Evolutionary conservation across 140 eudicot genomes (phyloP).

Genomic region (Bidens hawaiensis): DNA sequence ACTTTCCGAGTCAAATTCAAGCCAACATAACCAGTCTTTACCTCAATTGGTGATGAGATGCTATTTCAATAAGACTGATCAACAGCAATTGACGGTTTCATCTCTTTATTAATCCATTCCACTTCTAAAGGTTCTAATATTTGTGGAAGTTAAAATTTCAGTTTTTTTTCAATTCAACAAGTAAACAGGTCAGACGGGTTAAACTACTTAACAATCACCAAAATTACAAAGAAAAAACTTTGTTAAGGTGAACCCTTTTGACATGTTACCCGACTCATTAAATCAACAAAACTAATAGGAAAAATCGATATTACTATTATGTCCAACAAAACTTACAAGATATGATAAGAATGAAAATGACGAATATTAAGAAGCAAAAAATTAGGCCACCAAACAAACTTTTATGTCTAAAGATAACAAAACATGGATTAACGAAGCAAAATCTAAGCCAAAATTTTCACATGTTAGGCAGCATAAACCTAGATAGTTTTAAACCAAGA

Average conservation of each 20-base stretch:
- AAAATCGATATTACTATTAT: background rate
- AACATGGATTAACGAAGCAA: conserved; percentile 21
- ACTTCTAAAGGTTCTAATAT: too few relatives aligned
- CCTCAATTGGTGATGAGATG: background rate
- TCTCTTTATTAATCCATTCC: too few relatives aligned
- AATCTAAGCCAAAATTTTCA: conserved; percentile 20
- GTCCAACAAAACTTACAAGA: background rate
- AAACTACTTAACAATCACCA: background rate
- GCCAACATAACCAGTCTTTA: background rate
- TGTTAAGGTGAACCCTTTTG: background rate
- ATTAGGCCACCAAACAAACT: background rate
- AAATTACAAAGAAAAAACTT: too few relatives aligned
- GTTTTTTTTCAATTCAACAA: too few relatives aligned
- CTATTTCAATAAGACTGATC: too few relatives aligned
- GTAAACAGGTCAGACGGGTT: background rate
- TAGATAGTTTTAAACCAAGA: conserved; percentile 4
- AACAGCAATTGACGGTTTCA: too few relatives aligned
- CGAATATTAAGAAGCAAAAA: background rate
- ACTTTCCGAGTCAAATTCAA: background rate
- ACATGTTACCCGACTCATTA: background rate
- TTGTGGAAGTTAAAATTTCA: too few relatives aligned
- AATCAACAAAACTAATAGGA: background rate
- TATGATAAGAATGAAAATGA: background rate
- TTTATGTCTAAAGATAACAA: conserved; percentile 6
- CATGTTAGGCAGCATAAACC: conserved; percentile 13